Evolutionary conservation across 2,329 filamentous ascomycete species (phyloP), one percentile per base, ranked within the genome.

Genomic region (Clonostachys rhizophaga): DNA sequence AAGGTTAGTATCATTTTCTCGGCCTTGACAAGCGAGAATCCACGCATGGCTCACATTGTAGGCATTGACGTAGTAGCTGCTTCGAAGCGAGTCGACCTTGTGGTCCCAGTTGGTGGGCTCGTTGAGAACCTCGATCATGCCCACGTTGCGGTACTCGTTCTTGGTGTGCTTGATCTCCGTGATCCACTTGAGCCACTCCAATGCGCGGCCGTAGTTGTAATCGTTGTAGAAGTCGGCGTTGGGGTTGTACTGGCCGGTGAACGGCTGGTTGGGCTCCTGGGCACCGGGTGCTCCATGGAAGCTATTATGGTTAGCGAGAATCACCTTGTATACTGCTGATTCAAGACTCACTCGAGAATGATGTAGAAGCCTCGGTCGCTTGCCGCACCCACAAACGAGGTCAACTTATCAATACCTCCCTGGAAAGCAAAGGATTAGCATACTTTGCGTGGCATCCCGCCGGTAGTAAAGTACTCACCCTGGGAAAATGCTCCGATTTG

Each of bases 91-190:
- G 17, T 47, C 30, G 33, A 37, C 34, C 12, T 16, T 6, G n/a
- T 60, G 53, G 43, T 68, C 59, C 39, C 51, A 51, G 44, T 69
- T 68, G 12, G 74, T 58, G 5, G 80, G 79, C 57, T 84, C 80
- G 54, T 83, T 84, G 46, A 83, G 64, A 12, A 83, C 60, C 56
- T 78, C 71, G 36, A 84, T 58, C 72, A 80, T 82, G 47, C 79
- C 79, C 24, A 83, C 79, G 41, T 75, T 80, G 46, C 70, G 62
- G 57, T 76, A 79, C 33, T 68, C 68, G 35, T 61, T 45, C 49
- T 69, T 72, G 36, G 55, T 64, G 57, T 82, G 78, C 49, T 81
- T 72, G 37, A 70, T 65, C 36, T 70, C 66, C 11, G 76, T 72
- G 54, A 84, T 73, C 71, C 73, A 81, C 46, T 71, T 62, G n/a